phyloP scores from a whole-genome alignment of 371 early-diverging fungal genomes.

The Actinomortierella wolfii region DNA sequence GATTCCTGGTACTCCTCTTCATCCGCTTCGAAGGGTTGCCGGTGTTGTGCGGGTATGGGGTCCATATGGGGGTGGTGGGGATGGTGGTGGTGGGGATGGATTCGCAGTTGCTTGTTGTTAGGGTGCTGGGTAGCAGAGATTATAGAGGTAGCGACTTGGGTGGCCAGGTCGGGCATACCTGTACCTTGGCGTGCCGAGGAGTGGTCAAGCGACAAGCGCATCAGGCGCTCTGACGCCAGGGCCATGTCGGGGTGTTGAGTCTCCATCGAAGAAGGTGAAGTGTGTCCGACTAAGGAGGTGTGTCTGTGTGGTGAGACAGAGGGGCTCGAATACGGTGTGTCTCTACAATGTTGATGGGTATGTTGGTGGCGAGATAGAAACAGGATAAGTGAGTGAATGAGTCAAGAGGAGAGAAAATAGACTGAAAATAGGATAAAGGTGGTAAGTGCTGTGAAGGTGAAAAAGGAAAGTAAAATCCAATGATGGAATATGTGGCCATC shows the following conservation, averaged over 20 bases:
- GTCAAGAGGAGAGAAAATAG: background rate
- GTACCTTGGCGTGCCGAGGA: background rate
- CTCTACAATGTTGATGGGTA: background rate
- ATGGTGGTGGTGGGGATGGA: constrained; percentile 4
- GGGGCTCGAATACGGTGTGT: background rate
- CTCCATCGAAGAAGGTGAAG: background rate
- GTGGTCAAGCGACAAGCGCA: constrained; percentile 5
- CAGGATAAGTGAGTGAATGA: background rate
- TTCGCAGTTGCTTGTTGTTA: constrained; percentile 13
- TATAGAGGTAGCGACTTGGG: background rate
- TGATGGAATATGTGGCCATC: too few species aligned
- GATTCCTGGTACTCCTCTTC: too few species aligned
- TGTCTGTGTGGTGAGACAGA: background rate
- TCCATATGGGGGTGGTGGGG: constrained; percentile 2
- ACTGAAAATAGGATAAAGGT: too few species aligned
- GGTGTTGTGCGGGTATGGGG: background rate
- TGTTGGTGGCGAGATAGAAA: background rate
- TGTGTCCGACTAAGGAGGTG: background rate
- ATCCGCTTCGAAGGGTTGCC: background rate
- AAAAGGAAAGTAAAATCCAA: too few species aligned
- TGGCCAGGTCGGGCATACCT: too few species aligned
- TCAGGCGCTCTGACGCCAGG: constrained; percentile 3
- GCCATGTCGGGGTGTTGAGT: constrained; percentile 8
- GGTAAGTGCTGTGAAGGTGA: too few species aligned
- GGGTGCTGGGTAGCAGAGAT: constrained; percentile 7